Evolutionary conservation across 768 basidiomycete species (phyloP).

Genomic region (Epithele typhae): DNA sequence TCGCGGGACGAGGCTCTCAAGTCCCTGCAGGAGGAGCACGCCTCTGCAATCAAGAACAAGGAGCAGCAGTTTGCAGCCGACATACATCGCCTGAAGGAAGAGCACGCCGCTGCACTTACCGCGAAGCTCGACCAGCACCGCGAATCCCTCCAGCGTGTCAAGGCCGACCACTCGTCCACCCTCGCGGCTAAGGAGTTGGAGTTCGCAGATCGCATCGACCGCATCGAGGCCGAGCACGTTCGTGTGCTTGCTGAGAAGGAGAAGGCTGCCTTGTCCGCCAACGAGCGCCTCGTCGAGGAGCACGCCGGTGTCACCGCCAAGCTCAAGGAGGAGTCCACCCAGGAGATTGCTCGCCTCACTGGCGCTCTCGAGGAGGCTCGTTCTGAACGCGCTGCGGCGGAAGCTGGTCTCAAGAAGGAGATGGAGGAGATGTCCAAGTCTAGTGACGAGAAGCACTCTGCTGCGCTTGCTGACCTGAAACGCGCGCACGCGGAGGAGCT

Average conservation of each 20-base stretch:
- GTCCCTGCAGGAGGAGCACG: constrained; percentile 70
- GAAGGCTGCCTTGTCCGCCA: constrained; percentile 50
- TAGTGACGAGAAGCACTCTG: constrained; percentile 52
- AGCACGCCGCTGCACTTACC: constrained; percentile 51
- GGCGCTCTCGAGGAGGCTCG: constrained; percentile 40
- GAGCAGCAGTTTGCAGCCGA: constrained; percentile 63
- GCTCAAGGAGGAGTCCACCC: constrained; percentile 50
- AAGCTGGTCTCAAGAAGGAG: constrained; percentile 38
- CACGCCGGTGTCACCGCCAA: constrained; percentile 49
- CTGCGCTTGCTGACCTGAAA: constrained; percentile 48
- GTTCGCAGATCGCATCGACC: constrained; percentile 54
- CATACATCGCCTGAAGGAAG: constrained; percentile 58
- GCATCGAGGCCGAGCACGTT: constrained; percentile 56
- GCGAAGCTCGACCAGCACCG: constrained; percentile 60
- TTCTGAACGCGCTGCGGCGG: constrained; percentile 37
- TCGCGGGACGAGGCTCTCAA: constrained; percentile 57
- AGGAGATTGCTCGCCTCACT: constrained; percentile 47
- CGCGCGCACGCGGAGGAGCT: constrained; percentile 53
- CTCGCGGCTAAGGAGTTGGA: constrained; percentile 62
- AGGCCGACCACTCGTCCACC: constrained; percentile 52
- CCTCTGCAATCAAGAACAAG: constrained; percentile 59
- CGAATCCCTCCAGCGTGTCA: constrained; percentile 52
- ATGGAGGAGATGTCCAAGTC: constrained; percentile 42
- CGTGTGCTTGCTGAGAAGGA: constrained; percentile 49
- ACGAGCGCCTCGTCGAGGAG: constrained; percentile 56